Conservation (phyloP, 2,329 filamentous ascomycete genomes). For the Chalara sp. region DNA sequence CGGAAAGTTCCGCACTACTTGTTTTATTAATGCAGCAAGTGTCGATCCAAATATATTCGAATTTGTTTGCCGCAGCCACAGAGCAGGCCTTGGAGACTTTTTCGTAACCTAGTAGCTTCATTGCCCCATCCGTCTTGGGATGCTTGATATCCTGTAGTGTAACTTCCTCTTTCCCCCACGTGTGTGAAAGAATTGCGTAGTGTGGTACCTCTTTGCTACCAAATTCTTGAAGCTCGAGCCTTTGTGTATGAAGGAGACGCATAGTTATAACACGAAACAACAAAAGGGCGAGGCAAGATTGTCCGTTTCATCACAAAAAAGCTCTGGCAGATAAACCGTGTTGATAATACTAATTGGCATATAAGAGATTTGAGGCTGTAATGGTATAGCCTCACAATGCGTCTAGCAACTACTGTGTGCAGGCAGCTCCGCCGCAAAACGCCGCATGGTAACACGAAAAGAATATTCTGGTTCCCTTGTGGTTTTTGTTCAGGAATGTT, state of each 20-base stretch:
- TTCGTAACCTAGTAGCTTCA: background rate
- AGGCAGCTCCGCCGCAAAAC: too few relatives aligned
- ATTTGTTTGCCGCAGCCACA: background rate
- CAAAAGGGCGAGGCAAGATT: background rate
- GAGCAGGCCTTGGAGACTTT: conserved; percentile 3
- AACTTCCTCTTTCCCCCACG: conserved; percentile 25
- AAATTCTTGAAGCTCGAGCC: conserved; percentile 1
- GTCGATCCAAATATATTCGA: conserved; percentile 4
- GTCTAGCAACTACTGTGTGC: too few relatives aligned
- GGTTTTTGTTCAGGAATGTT: too few relatives aligned
- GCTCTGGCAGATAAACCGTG: too few relatives aligned
- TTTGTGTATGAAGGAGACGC: conserved; percentile 8
- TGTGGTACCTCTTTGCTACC: conserved; percentile 9
- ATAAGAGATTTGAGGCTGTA: too few relatives aligned
- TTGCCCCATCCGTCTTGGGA: conserved; percentile 7
- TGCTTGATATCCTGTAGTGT: conserved; percentile 16
- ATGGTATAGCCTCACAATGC: too few relatives aligned
- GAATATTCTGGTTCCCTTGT: too few relatives aligned
- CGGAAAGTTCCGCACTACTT: background rate
- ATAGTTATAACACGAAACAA: background rate
- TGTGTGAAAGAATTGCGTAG: conserved; percentile 28
- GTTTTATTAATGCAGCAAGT: background rate
- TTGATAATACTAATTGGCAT: too few relatives aligned
- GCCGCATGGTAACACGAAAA: too few relatives aligned
- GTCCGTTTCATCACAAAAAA: too few relatives aligned